Evolutionary conservation across 345 rosid genomes (phyloP), one percentile per base, ranked within the genome.

Genomic region (Lepidium africanum): DNA sequence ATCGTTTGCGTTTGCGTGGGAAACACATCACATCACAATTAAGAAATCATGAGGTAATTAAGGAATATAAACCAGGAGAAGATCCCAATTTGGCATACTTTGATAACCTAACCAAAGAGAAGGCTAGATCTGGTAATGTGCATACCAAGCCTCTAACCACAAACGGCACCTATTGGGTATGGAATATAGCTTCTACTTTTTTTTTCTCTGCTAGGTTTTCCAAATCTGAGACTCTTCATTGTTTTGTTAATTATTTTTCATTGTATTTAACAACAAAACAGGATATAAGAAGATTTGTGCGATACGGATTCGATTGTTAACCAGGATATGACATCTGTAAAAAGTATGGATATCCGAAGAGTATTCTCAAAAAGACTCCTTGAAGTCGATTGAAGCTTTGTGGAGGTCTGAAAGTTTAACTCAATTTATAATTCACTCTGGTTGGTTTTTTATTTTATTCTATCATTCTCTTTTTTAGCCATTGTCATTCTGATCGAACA

Each of bases 241-340:
- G 61, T 16, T 35, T 7, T 10, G 4, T 16, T 54, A 25, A 25
- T 25, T 2, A 25, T 25, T 25, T 25, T 25, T 25, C 27, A 25
- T 25, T 25, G 27, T 25, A 4, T 17, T 32, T 35, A 42, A 25
- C 27, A 25, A 25, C 27, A 25, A 25, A 25, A 25, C 27, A 25
- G 27, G 4, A 25, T 25, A 25, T 25, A 25, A 25, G 27, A 25
- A 25, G 27, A 25, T 3, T 25, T 2, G 27, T 25, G 27, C 27
- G 27, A 4, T 25, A 25, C 27, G 27, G 27, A 25, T 88, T 86
- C 65, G 80, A 73, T 73, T 25, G 27, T 25, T 4, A 0, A 25
- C 27, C 27, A 4, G 27, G 3, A 2, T 25, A 25, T 25, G 27
- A 25, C 27, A 25, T 25, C 27, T 25, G 27, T 25, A 21, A 21